Base-by-base conservation (phyloP, 2,329 filamentous ascomycete species). In the Fusarium zealandicum region DNA sequence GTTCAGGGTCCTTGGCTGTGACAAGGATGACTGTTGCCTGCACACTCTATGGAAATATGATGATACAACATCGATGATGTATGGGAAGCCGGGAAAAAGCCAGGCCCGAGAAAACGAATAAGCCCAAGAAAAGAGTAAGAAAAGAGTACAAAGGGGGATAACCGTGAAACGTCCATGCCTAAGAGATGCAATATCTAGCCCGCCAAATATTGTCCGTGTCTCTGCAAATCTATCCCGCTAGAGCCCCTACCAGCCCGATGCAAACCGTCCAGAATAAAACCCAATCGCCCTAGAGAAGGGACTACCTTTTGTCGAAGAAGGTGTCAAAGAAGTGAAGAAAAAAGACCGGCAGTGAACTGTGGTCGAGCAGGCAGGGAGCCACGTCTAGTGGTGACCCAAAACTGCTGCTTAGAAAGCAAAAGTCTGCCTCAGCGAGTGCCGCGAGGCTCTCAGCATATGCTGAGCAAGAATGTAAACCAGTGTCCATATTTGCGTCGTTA, bases 361-460 rank as follows among this genome's bases (percentile, higher is more conserved):
- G 41, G 31, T 39, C 41, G 32, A 50, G 39, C 36, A 31, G 20
- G 28, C 17, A 32, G 18, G 51, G 32, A 31, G 33, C 30, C 31
- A 46, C 46, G 37, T 40, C 58, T 49, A 47, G 58, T 61, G 58
- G 54, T 40, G 28, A 28, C 42, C 17, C 40, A 20, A 25, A 42
- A 41, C 32, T 37, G 45, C 30, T 40, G 33, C 56, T 28, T 37
- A 43, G 47, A 27, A 58, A 42, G 20, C 22, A 49, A 57, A 54
- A 30, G 27, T 14, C 46, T 45, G 36, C 37, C 59, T 35, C 57
- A 48, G 42, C 64, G 56, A 56, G 51, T 32, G 69, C 69, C 69
- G 69, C 41, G 68, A 65, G 66, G 69, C 69, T 57, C 49, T 63
- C 65, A 59, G 57, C 53, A 48, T 54, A 53, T 53, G 55, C 58